These are phyloP conservation scores for Cladophialophora yegresii DNA, from an alignment of 2,329 filamentous ascomycete genomes.

Conservation along the genomic window DNA sequence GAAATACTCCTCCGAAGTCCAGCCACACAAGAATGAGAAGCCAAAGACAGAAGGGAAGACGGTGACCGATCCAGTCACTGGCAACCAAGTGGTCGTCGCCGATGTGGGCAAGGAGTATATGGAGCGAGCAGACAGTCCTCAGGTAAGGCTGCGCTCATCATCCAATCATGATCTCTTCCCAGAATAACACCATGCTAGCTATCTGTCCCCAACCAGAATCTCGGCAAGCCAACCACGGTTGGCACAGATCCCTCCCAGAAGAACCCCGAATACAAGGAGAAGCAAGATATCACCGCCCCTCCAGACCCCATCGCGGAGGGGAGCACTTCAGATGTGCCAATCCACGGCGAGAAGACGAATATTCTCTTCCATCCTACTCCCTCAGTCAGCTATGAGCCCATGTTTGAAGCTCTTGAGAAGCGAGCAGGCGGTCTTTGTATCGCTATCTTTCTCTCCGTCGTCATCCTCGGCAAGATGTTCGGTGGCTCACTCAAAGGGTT, in stretches of 20 bases:
- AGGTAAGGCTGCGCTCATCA: conserved; percentile 51
- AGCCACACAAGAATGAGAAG: conserved; percentile 52
- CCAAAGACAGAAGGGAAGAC: conserved; percentile 54
- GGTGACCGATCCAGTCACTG: conserved; percentile 87
- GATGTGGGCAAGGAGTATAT: conserved; percentile 73
- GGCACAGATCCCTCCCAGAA: conserved; percentile 71
- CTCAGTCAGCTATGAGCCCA: conserved; percentile 83
- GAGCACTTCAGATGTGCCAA: conserved; percentile 88
- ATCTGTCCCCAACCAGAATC: conserved; percentile 85
- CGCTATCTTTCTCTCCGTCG: conserved; percentile 70
- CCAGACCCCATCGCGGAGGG: conserved; percentile 81
- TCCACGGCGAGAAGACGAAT: conserved; percentile 95
- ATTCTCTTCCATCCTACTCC: conserved; percentile 94
- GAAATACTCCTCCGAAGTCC: conserved; percentile 41
- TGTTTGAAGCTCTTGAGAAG: conserved; percentile 74
- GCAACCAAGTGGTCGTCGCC: conserved; percentile 80
- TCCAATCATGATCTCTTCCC: conserved; percentile 5
- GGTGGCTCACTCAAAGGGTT: conserved; percentile 76
- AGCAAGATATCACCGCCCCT: conserved; percentile 86
- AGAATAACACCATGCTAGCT: conserved; percentile 53
- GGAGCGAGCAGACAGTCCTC: conserved; percentile 70
- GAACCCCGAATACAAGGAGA: conserved; percentile 75
- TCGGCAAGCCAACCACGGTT: conserved; percentile 67
- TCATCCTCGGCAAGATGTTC: conserved; percentile 76
- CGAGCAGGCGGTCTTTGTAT: conserved; percentile 70